These are phyloP conservation scores for Glycine soja DNA, from an alignment of 306 rosid genomes.

Conservation along the genomic window DNA sequence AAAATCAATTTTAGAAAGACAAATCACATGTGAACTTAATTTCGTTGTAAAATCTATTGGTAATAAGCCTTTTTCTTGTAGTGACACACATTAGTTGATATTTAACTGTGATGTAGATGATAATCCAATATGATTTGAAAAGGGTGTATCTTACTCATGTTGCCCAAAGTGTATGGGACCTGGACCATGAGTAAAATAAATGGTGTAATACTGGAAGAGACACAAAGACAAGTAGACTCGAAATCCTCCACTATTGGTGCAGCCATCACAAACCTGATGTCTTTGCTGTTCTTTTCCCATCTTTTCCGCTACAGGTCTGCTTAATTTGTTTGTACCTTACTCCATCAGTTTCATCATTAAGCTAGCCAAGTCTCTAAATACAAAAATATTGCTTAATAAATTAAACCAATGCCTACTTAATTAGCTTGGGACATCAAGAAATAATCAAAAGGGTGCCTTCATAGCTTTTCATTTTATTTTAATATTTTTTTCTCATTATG, in stretches of 20 bases:
- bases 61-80: no score
- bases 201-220: not conserved
- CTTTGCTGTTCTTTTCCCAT: not conserved
- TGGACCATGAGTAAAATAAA: not conserved
- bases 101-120: not conserved
- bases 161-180: constrained; percentile 2
- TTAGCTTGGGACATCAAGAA: not conserved
- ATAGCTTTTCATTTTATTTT: not conserved
- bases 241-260: constrained; percentile 6
- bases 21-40: no score
- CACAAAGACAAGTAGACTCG: constrained; percentile 4
- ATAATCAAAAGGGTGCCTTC: not conserved
- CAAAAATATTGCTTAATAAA: not conserved
- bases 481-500: not conserved
- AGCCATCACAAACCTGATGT: not conserved
- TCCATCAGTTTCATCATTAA: not conserved
- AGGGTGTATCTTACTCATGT: not conserved
- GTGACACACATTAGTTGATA: not conserved
- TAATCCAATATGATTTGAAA: constrained; percentile 7
- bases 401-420: not conserved
- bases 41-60: no score
- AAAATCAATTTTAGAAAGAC: no score
- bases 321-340: not conserved
- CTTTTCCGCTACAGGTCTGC: not conserved
- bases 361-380: not conserved